Percentiles rank a stretch among this genome's conserved stretches.
These are phyloP conservation scores for Endogone sp. DNA, from an alignment of 192 early-diverging fungal species.

Conservation along the genomic window DNA sequence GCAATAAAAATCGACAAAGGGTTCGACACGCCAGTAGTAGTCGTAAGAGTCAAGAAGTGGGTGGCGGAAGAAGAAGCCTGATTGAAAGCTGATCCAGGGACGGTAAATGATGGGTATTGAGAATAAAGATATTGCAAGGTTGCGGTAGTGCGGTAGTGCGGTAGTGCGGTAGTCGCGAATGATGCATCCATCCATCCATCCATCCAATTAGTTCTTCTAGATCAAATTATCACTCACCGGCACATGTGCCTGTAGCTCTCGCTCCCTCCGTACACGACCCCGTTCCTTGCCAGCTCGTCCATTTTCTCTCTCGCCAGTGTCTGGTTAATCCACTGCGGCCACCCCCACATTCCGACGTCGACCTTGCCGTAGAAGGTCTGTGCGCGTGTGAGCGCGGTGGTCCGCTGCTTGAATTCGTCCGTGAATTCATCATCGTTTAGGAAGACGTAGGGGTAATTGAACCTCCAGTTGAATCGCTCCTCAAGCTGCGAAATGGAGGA, in stretches of 20 bases:
- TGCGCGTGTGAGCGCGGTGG: slow-evolving; percentile 45
- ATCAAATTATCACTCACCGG: slow-evolving; percentile 8
- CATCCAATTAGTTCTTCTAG: too few species aligned
- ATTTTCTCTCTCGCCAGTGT: slow-evolving; percentile 46
- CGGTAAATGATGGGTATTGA: neutral
- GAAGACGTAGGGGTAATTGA: slow-evolving; percentile 85
- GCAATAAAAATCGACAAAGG: slow-evolving; percentile 72
- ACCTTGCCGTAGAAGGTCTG: slow-evolving; percentile 53
- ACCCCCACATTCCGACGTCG: slow-evolving; percentile 62
- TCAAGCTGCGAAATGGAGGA: slow-evolving; percentile 64
- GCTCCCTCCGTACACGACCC: slow-evolving; percentile 60
- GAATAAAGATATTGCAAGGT: too few species aligned
- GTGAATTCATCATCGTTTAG: slow-evolving; percentile 77
- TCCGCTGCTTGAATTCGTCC: slow-evolving; percentile 57
- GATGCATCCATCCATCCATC: too few species aligned
- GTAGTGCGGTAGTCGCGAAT: too few species aligned
- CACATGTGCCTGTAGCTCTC: slow-evolving; percentile 57
- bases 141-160: too few species aligned
- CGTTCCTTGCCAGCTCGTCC: slow-evolving; percentile 41
- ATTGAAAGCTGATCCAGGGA: slow-evolving; percentile 57
- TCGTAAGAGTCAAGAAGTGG: slow-evolving; percentile 63
- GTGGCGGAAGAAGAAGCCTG: slow-evolving; percentile 79
- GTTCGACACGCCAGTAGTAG: slow-evolving; percentile 84
- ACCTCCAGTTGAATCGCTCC: slow-evolving; percentile 73
- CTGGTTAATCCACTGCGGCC: slow-evolving; percentile 71